Conservation (phyloP, 2,329 filamentous ascomycete genomes). For the Monosporascus sp. region DNA sequence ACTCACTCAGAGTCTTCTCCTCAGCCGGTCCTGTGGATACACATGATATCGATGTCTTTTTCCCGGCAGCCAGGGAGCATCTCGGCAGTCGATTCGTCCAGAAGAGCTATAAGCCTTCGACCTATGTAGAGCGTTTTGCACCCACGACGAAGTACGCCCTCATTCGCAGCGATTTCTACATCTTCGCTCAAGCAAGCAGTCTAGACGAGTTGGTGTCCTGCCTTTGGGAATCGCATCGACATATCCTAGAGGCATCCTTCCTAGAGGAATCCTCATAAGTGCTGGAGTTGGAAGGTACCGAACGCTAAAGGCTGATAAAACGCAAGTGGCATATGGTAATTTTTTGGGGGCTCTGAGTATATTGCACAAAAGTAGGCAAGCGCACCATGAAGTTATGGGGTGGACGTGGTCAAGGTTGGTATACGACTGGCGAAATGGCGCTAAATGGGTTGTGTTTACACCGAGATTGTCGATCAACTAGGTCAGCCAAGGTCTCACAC, state of each 20-base stretch:
- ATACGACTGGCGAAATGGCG: no score
- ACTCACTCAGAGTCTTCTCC: conserved; percentile 12
- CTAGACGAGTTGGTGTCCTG: conserved; percentile 4
- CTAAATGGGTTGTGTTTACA: no score
- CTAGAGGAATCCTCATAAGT: not conserved
- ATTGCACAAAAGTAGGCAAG: no score
- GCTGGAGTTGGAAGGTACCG: no score
- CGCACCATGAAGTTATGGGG: no score
- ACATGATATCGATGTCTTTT: conserved; percentile 8
- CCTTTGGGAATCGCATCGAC: not conserved
- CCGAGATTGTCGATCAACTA: no score
- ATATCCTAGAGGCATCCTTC: not conserved
- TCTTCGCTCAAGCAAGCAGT: conserved; percentile 14
- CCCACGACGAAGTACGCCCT: conserved; percentile 13
- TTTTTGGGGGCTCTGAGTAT: no score
- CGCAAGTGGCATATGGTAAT: no score
- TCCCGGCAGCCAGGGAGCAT: conserved; percentile 9
- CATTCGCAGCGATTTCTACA: conserved; percentile 17
- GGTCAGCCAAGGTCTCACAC: no score
- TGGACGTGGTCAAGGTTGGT: no score
- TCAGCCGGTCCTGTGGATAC: not conserved
- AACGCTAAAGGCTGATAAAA: no score
- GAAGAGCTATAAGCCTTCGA: conserved; percentile 8
- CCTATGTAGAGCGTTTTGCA: conserved; percentile 11
- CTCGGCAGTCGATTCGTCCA: conserved; percentile 1